A percentile compares a stretch with the other conserved stretches of the same genome.
Conservation (phyloP, 2,329 filamentous ascomycete species). For the Fusarium brevicatenulatum region DNA sequence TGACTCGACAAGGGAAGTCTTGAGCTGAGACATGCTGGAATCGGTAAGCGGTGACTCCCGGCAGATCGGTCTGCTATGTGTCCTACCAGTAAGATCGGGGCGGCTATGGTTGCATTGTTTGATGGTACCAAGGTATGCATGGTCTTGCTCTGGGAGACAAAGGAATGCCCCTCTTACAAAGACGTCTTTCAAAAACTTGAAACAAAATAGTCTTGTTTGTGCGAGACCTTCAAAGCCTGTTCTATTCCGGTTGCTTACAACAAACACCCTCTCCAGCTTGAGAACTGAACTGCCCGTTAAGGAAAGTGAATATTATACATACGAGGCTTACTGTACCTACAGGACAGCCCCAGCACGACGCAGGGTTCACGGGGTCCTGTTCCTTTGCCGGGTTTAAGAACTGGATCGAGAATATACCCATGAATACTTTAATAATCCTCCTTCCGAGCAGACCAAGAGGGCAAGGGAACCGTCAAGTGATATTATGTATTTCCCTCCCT, state of each 20-base stretch:
- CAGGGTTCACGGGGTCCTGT: not conserved
- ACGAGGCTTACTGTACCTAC: not conserved
- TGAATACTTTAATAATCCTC: constrained; percentile 20
- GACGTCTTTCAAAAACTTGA: not conserved
- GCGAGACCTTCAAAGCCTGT: not conserved
- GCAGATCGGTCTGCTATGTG: not conserved
- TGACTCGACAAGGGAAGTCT: constrained; percentile 14
- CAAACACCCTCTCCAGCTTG: not conserved
- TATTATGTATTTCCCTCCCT: not conserved
- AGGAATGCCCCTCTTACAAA: constrained; percentile 5
- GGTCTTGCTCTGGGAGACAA: not conserved
- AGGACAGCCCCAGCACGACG: not conserved
- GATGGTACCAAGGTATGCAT: not conserved
- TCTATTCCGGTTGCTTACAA: not conserved
- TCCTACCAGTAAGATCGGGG: not conserved
- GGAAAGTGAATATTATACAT: constrained; percentile 21
- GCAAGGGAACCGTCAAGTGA: not conserved
- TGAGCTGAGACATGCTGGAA: not conserved
- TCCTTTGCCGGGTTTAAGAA: constrained; percentile 9
- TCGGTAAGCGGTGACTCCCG: constrained; percentile 1
- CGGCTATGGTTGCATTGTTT: not conserved
- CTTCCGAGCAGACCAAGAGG: not conserved
- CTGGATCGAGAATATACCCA: constrained; percentile 19
- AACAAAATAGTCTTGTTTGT: not conserved
- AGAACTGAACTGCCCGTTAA: not conserved